A percentile compares a stretch with the other conserved stretches of the same genome.
Evolutionary conservation across 495 filamentous ascomycete species (phyloP).

Genomic region (Trichoderma virens): DNA sequence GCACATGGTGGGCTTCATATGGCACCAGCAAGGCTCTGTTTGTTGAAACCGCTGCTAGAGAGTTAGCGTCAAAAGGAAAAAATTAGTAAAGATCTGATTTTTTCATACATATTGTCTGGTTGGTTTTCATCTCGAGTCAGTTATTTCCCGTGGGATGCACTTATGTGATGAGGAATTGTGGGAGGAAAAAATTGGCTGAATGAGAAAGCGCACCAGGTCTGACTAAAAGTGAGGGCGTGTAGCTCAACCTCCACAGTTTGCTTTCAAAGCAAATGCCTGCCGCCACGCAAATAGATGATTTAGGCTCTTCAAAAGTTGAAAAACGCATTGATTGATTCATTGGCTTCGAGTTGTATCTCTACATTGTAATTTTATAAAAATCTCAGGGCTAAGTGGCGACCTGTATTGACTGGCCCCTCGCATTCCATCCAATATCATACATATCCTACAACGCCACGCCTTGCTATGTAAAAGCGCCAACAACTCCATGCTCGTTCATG

Average conservation of each 20-base stretch:
- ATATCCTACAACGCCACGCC: not conserved
- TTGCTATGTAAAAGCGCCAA: not conserved
- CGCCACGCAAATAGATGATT: too few relatives aligned
- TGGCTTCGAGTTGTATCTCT: too few relatives aligned
- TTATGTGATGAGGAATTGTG: not conserved
- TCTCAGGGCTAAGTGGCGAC: not conserved
- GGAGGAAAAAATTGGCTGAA: not conserved
- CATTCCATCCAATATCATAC: not conserved
- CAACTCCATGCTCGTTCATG: not conserved
- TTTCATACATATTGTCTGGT: slow-evolving; percentile 34
- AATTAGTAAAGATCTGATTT: not conserved
- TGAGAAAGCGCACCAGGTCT: not conserved
- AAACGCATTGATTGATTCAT: too few relatives aligned
- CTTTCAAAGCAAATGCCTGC: too few relatives aligned
- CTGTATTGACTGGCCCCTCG: not conserved
- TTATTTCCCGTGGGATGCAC: not conserved
- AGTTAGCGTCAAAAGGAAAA: not conserved
- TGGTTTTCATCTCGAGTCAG: slow-evolving; percentile 27
- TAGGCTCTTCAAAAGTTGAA: too few relatives aligned
- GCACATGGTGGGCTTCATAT: slow-evolving; percentile 74
- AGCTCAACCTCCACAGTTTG: too few relatives aligned
- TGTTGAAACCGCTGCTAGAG: slow-evolving; percentile 55
- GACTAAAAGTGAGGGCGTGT: too few relatives aligned
- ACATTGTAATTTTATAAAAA: too few relatives aligned
- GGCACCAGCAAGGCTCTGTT: slow-evolving; percentile 66